A percentile compares a stretch with the other conserved stretches of the same genome.
These are phyloP conservation scores for Tuber calosporum DNA, from an alignment of 495 filamentous ascomycete species.

Conservation along the genomic window DNA sequence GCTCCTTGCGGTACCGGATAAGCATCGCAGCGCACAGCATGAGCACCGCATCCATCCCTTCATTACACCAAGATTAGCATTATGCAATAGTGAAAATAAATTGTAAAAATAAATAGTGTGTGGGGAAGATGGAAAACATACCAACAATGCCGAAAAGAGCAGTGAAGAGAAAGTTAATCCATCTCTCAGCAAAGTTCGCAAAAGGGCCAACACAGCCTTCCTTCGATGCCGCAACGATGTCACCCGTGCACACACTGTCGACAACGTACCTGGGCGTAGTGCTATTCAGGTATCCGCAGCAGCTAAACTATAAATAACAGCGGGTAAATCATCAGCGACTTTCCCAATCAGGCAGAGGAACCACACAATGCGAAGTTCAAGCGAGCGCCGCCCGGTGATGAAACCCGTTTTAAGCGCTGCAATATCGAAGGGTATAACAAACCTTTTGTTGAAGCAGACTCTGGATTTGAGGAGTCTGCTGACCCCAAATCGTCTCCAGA, in stretches of 20 bases:
- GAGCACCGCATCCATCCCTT: constrained; percentile 55
- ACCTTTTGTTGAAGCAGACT: constrained; percentile 60
- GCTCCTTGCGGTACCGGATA: constrained; percentile 64
- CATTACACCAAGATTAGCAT: constrained; percentile 1
- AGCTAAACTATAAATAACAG: constrained; percentile 52
- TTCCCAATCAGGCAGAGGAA: constrained; percentile 13
- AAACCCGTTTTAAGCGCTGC: constrained; percentile 4
- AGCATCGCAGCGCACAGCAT: constrained; percentile 61
- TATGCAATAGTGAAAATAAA: not conserved
- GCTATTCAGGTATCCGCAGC: constrained; percentile 66
- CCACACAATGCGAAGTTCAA: not conserved
- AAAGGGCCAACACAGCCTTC: constrained; percentile 59
- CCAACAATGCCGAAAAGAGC: constrained; percentile 68
- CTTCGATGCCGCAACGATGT: constrained; percentile 58
- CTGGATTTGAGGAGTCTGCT: constrained; percentile 50
- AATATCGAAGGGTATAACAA: constrained; percentile 33
- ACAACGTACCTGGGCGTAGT: constrained; percentile 57
- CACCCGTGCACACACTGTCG: constrained; percentile 55
- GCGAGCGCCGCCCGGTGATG: not conserved
- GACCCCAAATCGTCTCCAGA: constrained; percentile 51
- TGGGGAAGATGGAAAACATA: constrained; percentile 30
- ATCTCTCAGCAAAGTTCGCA: constrained; percentile 57
- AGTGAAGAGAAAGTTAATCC: constrained; percentile 66
- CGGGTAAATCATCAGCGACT: not conserved
- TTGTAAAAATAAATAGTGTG: not conserved